Evolutionary conservation across 1,284 basidiomycete species (phyloP).

Genomic region (Porodaedalea pini): DNA sequence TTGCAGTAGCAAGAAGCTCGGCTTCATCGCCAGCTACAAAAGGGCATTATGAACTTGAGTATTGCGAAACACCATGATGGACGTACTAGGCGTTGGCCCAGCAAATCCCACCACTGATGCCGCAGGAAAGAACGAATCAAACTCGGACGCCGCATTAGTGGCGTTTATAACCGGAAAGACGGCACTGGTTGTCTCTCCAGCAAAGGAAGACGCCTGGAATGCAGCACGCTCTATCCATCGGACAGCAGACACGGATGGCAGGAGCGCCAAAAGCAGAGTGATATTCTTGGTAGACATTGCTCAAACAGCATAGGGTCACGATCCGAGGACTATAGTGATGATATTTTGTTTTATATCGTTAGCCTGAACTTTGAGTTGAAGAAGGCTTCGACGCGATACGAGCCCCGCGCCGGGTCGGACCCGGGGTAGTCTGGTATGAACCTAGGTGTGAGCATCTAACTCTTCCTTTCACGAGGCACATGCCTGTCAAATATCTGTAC

Average conservation of each 20-base stretch:
- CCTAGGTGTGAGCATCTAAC: no score
- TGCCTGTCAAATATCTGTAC: no score
- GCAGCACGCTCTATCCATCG: not conserved
- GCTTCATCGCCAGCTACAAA: constrained; percentile 46
- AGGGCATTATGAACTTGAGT: not conserved
- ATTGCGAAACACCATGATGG: not conserved
- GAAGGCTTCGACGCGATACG: no score
- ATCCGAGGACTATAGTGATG: no score
- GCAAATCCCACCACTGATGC: constrained; percentile 45
- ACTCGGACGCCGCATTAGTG: constrained; percentile 27
- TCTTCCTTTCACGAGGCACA: no score
- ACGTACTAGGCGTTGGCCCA: constrained; percentile 41
- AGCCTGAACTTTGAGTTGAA: no score
- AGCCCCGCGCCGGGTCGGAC: no score
- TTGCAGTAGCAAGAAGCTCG: constrained; percentile 43
- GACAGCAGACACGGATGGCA: not conserved
- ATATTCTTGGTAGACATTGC: not conserved
- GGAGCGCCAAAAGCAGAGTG: not conserved
- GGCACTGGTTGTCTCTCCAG: constrained; percentile 34
- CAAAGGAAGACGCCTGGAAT: constrained; percentile 30
- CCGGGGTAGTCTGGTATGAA: no score
- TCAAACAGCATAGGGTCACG: no score
- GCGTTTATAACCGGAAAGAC: constrained; percentile 32
- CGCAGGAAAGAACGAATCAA: constrained; percentile 37
- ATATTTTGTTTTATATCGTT: not conserved